Conservation (phyloP, 768 basidiomycete species). For the Botryobasidium botryosum region DNA sequence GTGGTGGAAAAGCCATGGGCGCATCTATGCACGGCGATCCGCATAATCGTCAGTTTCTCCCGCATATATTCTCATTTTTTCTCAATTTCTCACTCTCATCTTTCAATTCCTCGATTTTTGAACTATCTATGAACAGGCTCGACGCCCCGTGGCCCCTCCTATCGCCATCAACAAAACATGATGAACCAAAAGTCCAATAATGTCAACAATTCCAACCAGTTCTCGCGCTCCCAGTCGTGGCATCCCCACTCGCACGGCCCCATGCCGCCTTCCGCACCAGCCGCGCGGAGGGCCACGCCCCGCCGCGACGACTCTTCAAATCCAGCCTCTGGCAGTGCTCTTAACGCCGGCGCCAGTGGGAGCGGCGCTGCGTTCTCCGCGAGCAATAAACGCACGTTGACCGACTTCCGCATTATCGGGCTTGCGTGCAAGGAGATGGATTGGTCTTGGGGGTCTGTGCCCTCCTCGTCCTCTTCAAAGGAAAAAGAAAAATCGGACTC, state of each 20-base stretch:
- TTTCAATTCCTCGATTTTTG: slow-evolving; percentile 9
- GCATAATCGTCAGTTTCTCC: neutral
- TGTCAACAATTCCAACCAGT: neutral
- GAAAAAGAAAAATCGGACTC: no score
- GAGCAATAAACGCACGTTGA: slow-evolving; percentile 59
- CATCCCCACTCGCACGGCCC: neutral
- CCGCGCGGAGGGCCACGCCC: no score
- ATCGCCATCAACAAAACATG: neutral
- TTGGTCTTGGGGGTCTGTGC: slow-evolving; percentile 68
- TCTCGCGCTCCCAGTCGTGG: slow-evolving; percentile 7
- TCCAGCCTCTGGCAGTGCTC: no score
- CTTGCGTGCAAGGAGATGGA: slow-evolving; percentile 64
- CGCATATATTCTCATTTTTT: neutral
- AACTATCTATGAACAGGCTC: no score
- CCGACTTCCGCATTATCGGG: slow-evolving; percentile 94
- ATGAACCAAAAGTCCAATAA: neutral
- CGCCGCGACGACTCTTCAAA: neutral
- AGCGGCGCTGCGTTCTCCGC: neutral
- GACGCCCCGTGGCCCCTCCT: no score
- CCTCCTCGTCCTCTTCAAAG: slow-evolving; percentile 5
- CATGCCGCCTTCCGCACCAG: neutral
- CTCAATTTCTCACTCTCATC: slow-evolving; percentile 3
- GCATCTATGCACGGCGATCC: neutral
- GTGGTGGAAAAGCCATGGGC: slow-evolving; percentile 27
- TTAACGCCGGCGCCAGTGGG: no score